Conservation (phyloP, 441 rosid genomes). For the Croton laevigatus region DNA sequence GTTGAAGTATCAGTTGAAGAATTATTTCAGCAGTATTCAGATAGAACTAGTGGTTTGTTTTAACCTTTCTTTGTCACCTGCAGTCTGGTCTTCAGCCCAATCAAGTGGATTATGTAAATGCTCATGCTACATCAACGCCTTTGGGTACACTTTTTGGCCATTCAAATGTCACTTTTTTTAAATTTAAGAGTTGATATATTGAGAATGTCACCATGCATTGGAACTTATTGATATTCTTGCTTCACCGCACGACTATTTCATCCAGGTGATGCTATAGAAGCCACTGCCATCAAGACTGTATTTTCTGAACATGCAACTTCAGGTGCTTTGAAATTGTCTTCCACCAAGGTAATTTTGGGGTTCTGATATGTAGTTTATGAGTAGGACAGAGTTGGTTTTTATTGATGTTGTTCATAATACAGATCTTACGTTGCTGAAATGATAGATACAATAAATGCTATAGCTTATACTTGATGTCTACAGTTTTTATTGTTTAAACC, state of each 20-base stretch:
- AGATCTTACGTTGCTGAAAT: background rate
- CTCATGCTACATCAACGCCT: slow-evolving; percentile 96
- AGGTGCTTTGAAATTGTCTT: slow-evolving; percentile 80
- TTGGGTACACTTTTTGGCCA: slow-evolving; percentile 50
- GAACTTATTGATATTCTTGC: slow-evolving; percentile 12
- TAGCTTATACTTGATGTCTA: background rate
- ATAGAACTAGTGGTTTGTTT: slow-evolving; percentile 9
- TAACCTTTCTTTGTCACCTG: slow-evolving; percentile 26
- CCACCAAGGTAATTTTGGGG: slow-evolving; percentile 65
- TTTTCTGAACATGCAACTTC: slow-evolving; percentile 77
- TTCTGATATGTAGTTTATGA: background rate
- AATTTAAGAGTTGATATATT: background rate
- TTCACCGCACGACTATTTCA: slow-evolving; percentile 18
- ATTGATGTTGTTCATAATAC: background rate
- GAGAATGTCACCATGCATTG: background rate
- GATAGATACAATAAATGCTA: background rate
- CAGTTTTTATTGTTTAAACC: background rate
- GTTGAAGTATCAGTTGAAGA: background rate
- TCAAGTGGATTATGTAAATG: slow-evolving; percentile 85
- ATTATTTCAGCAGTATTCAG: slow-evolving; percentile 5
- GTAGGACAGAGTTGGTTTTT: background rate
- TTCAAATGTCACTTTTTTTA: slow-evolving; percentile 18
- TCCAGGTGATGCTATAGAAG: slow-evolving; percentile 87
- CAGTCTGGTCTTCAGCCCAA: slow-evolving; percentile 75
- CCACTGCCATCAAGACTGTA: slow-evolving; percentile 63